Evolutionary conservation across 2,329 filamentous ascomycete species (phyloP).

Genomic region (Macroventuria anomochaeta): DNA sequence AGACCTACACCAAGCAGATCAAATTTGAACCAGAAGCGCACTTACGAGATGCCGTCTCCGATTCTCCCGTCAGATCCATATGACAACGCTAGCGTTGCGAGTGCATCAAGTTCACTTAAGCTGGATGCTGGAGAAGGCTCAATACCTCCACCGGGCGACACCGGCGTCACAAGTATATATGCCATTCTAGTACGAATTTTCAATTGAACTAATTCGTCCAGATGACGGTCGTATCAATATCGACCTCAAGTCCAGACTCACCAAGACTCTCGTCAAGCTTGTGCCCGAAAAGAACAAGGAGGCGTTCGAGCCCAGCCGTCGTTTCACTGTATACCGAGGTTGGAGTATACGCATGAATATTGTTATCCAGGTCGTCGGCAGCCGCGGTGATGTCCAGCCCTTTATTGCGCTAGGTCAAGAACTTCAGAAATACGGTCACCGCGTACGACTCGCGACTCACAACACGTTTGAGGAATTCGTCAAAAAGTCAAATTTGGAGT

Average conservation of each 20-base stretch:
- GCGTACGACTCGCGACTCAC: conserved; percentile 37
- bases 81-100: neutral
- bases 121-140: neutral
- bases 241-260: conserved; percentile 31
- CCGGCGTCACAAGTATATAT: conserved; percentile 20
- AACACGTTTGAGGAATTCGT: conserved; percentile 21
- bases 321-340: conserved; percentile 4
- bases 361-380: conserved; percentile 63
- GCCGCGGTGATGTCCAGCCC: conserved; percentile 63
- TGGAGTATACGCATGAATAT: conserved; percentile 52
- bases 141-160: conserved; percentile 19
- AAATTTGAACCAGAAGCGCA: neutral
- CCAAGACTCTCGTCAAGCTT: conserved; percentile 27
- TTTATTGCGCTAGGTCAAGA: conserved; percentile 64
- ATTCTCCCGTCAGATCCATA: neutral
- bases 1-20: neutral
- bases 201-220: conserved; percentile 1
- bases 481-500: conserved; percentile 42
- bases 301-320: conserved; percentile 9
- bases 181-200: too few species aligned
- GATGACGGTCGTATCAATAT: conserved; percentile 38
- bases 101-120: neutral
- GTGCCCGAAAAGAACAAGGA: conserved; percentile 23
- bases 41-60: neutral
- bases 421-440: conserved; percentile 45